Evolutionary conservation across 768 basidiomycete species (phyloP).

Genomic region (Xerocomellus chrysenteron): DNA sequence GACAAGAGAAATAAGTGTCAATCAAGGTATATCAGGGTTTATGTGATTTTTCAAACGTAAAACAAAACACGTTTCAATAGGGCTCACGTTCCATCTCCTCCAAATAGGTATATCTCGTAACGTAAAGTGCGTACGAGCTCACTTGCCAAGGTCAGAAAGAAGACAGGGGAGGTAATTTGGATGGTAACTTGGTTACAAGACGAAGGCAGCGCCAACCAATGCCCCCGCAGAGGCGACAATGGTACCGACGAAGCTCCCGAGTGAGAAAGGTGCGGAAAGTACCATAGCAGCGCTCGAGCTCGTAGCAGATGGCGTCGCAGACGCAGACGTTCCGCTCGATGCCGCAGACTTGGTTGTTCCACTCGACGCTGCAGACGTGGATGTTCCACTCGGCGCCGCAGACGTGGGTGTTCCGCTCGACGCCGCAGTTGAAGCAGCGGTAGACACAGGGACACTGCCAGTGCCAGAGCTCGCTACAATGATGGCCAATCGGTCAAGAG

Average conservation of each 20-base stretch:
- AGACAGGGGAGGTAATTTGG: not conserved
- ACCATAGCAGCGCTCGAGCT: constrained; percentile 18
- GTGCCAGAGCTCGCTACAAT: not conserved
- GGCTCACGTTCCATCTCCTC: not conserved
- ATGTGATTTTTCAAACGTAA: not conserved
- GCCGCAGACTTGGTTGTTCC: not conserved
- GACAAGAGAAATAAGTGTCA: too few relatives aligned
- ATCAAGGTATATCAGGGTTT: too few relatives aligned
- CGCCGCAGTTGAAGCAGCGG: not conserved
- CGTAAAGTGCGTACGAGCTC: not conserved
- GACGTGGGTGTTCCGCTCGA: not conserved
- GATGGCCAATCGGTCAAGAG: not conserved
- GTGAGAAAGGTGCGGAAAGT: constrained; percentile 15
- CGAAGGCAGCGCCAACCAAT: constrained; percentile 25
- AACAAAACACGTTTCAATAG: constrained; percentile 5
- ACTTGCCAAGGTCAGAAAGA: not conserved
- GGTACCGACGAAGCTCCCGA: constrained; percentile 17
- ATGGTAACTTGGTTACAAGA: constrained; percentile 14
- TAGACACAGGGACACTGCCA: not conserved
- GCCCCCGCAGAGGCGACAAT: constrained; percentile 27
- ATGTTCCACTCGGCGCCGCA: not conserved
- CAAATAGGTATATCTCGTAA: not conserved
- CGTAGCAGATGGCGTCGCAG: not conserved
- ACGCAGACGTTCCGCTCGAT: not conserved
- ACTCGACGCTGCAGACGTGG: not conserved